Conservation (phyloP, 306 rosid species). For the Mimosa bimucronata region DNA sequence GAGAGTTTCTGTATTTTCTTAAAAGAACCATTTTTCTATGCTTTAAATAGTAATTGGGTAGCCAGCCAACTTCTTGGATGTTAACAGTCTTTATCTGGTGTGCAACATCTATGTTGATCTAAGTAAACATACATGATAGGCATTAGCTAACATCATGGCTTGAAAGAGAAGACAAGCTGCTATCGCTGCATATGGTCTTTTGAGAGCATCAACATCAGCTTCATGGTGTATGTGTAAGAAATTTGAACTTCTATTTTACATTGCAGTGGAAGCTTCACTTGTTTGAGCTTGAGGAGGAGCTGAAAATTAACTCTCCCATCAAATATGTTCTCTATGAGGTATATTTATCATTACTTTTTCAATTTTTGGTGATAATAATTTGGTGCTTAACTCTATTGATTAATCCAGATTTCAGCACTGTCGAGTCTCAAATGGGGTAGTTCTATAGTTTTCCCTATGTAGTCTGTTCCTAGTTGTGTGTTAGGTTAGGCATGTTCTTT, state of each 20-base stretch:
- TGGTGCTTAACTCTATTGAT: background rate
- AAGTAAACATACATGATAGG: background rate
- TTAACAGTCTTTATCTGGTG: background rate
- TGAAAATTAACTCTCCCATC: conserved; percentile 73
- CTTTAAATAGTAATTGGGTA: background rate
- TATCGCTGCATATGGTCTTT: conserved; percentile 16
- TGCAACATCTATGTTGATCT: background rate
- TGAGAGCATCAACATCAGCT: conserved; percentile 1
- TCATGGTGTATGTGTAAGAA: conserved; percentile 21
- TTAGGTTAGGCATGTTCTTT: conserved; percentile 18
- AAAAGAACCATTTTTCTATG: background rate
- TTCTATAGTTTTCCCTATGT: background rate
- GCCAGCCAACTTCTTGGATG: conserved; percentile 25
- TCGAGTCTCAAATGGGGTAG: background rate
- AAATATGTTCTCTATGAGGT: conserved; percentile 95
- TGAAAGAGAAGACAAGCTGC: background rate
- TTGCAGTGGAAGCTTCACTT: conserved; percentile 97
- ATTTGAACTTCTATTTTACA: conserved; percentile 1
- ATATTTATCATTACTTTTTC: conserved; percentile 21
- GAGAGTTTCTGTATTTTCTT: background rate
- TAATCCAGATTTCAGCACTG: background rate
- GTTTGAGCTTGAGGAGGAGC: conserved; percentile 88
- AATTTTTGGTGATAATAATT: background rate
- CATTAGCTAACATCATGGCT: background rate
- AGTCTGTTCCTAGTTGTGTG: conserved; percentile 22